Evolutionary conservation across 768 basidiomycete species (phyloP).

Genomic region (Amanita rimosa): DNA sequence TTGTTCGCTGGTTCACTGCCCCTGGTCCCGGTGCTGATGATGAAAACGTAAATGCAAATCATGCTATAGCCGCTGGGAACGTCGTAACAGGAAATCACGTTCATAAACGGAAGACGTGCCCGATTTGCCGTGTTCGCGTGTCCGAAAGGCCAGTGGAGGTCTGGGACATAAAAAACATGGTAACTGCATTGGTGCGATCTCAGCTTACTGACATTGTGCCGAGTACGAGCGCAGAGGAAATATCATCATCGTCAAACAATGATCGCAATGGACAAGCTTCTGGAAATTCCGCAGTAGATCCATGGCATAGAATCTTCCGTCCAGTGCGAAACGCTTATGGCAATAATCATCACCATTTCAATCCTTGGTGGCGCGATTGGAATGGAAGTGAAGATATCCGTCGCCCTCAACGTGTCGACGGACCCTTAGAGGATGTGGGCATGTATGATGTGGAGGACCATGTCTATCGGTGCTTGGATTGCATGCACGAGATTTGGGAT

Average conservation of each 20-base stretch:
- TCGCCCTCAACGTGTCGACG: constrained; percentile 13
- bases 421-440: constrained; percentile 35
- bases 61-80: constrained; percentile 9
- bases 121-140: constrained; percentile 57
- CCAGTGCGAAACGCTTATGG: constrained; percentile 8
- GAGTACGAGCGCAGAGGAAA: constrained; percentile 9
- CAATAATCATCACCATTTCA: not conserved
- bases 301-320: constrained; percentile 57
- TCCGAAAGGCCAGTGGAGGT: constrained; percentile 56
- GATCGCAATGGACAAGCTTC: constrained; percentile 13
- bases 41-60: constrained; percentile 14
- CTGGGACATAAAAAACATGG: constrained; percentile 62
- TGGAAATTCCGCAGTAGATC: constrained; percentile 26
- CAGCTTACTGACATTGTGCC: constrained; percentile 28
- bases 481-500: constrained; percentile 70
- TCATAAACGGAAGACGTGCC: constrained; percentile 57
- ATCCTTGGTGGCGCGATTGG: constrained; percentile 3
- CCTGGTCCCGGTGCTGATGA: constrained; percentile 13
- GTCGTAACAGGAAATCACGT: constrained; percentile 37
- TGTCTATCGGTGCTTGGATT: constrained; percentile 65
- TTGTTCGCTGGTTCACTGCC: constrained; percentile 68
- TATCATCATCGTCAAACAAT: constrained; percentile 16
- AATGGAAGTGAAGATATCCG: constrained; percentile 11
- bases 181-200: constrained; percentile 38
- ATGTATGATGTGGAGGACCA: constrained; percentile 68